Evolutionary conservation across 495 filamentous ascomycete species (phyloP), one percentile per base, ranked within the genome.

Genomic region (Talaromyces trachyspermus): DNA sequence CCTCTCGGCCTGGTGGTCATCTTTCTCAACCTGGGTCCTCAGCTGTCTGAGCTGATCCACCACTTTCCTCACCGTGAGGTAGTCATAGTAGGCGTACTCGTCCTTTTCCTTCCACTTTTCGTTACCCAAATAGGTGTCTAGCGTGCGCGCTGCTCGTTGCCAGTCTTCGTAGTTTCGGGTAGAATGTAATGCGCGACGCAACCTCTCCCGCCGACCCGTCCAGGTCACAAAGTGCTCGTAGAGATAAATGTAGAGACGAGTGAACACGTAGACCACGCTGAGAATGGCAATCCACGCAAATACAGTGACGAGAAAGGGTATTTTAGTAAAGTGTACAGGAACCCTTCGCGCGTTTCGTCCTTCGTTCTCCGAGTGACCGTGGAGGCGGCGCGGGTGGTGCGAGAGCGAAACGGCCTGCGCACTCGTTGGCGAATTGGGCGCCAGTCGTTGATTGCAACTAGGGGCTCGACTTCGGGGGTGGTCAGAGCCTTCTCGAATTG

Each of bases 81-180:
- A 79, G 62, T 97, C 89, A 58, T 98, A 98, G 66, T 96, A 97
- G 11, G 89, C 92, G 68, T 89, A 97, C 46, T 86, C 88, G 51
- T 95, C 88, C 17, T 74, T 72, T 54, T 84, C 74, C 63, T 90
- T 96, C 94, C 94, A 98, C 48, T 69, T 58, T 50, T 86, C 80
- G 51, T 89, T 91, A 1, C 89, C 88, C 29, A 97, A 71, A 60
- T 88, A 84, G 7, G 64, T 66, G 69, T 98, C 92, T 63, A 97
- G 72, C 50, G 84, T 75, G 54, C 81, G 77, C 7, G 94, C 90
- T 3, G 80, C 83, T 12, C 63, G 57, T 25, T 87, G 75, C 92
- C 92, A 98, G 53, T 92, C 87, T 26, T 69, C 61, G 62, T 97
- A 97, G 49, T 67, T 83, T 6, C 66, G 79, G 49, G 88, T 80